Percentiles rank a stretch among this genome's conserved stretches.
phyloP scores from a whole-genome alignment of 495 filamentous ascomycete species.

The Annulohypoxylon nitens region DNA sequence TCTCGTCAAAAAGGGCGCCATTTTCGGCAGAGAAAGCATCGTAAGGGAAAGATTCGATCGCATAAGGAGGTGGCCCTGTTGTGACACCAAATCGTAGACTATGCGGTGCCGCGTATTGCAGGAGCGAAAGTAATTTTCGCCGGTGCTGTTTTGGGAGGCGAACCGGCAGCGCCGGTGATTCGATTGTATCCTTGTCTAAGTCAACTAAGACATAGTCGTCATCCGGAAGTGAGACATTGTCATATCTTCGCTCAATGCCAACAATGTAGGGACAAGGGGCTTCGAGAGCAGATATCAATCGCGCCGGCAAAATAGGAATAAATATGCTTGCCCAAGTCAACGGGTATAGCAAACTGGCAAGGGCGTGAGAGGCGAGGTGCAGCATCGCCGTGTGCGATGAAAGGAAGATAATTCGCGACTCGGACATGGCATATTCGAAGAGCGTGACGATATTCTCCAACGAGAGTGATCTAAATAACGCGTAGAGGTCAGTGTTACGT shows the following conservation, averaged over 20 bases:
- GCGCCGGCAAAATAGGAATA: slow-evolving; percentile 90
- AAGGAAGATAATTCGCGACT: slow-evolving; percentile 94
- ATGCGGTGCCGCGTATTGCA: slow-evolving; percentile 92
- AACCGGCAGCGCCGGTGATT: slow-evolving; percentile 78
- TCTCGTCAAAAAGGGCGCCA: slow-evolving; percentile 78
- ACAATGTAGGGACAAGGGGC: slow-evolving; percentile 98
- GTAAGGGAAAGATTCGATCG: slow-evolving; percentile 89
- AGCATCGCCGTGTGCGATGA: slow-evolving; percentile 98
- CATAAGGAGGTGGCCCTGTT: slow-evolving; percentile 91
- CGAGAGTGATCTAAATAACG: slow-evolving; percentile 88
- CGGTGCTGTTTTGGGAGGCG: slow-evolving; percentile 89
- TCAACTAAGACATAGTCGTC: slow-evolving; percentile 97
- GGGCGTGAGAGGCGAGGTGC: slow-evolving; percentile 86
- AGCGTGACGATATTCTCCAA: slow-evolving; percentile 92
- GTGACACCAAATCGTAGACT: slow-evolving; percentile 88
- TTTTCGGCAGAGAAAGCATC: slow-evolving; percentile 92
- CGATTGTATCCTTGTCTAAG: slow-evolving; percentile 88
- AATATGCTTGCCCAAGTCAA: slow-evolving; percentile 92
- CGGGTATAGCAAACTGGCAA: slow-evolving; percentile 88
- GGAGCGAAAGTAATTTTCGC: slow-evolving; percentile 85
- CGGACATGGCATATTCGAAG: slow-evolving; percentile 92
- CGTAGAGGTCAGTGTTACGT: slow-evolving; percentile 92
- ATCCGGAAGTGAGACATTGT: slow-evolving; percentile 90
- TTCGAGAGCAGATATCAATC: slow-evolving; percentile 88
- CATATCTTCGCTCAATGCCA: slow-evolving; percentile 93